Conservation (phyloP, 495 filamentous ascomycete species). For the Platismatia glauca region DNA sequence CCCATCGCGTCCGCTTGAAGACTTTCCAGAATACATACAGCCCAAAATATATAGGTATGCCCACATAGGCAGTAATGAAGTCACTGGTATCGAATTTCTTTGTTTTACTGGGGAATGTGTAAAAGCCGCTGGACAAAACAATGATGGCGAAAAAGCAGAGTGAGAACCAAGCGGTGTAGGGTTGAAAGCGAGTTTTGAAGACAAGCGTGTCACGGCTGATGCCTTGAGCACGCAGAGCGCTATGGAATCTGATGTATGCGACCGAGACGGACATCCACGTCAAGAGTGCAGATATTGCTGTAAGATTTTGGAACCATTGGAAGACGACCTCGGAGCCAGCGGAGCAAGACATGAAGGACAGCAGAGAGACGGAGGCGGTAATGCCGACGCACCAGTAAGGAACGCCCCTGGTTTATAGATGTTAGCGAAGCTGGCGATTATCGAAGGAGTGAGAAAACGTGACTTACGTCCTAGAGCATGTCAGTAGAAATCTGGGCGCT, state of each 20-base stretch:
- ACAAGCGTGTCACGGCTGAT: conserved; percentile 36
- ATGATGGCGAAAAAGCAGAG: conserved; percentile 47
- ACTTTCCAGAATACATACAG: conserved; percentile 55
- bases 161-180: conserved; percentile 52
- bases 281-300: conserved; percentile 50
- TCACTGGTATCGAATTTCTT: conserved; percentile 34
- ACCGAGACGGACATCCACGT: conserved; percentile 52
- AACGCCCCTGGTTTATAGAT: conserved; percentile 31
- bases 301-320: conserved; percentile 53
- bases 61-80: conserved; percentile 52
- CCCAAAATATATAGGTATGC: conserved; percentile 47
- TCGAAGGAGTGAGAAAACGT: not conserved
- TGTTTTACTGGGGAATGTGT: conserved; percentile 26
- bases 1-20: conserved; percentile 42
- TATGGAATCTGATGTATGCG: conserved; percentile 46
- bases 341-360: conserved; percentile 45
- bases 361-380: conserved; percentile 42
- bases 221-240: conserved; percentile 29
- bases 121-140: conserved; percentile 35
- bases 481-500: conserved; percentile 51
- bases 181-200: conserved; percentile 52
- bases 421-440: not conserved
- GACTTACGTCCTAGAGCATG: conserved; percentile 36
- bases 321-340: conserved; percentile 44
- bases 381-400: conserved; percentile 44